A percentile compares a stretch with the other conserved stretches of the same genome.
These are phyloP conservation scores for Candida argentea DNA, from an alignment of 805 yeast species.

Conservation along the genomic window DNA sequence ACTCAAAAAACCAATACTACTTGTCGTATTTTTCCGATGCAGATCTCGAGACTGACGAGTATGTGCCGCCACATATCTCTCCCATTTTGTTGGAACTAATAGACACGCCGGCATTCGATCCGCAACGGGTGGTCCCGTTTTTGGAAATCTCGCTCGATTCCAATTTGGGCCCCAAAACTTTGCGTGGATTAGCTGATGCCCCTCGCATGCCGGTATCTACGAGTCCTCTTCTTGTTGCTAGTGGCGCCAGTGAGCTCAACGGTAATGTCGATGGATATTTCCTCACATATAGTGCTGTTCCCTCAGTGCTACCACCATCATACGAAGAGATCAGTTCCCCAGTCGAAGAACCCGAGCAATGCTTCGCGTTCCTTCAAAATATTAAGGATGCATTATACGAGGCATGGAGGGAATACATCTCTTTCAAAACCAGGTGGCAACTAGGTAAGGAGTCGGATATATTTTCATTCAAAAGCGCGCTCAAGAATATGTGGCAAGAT, in stretches of 20 bases:
- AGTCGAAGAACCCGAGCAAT: conserved; percentile 8
- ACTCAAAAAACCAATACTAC: conserved; percentile 13
- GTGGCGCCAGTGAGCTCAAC: conserved; percentile 70
- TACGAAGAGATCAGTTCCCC: conserved; percentile 27
- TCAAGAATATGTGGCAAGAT: conserved; percentile 49
- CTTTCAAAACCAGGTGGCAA: conserved; percentile 47
- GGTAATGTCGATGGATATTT: conserved; percentile 71
- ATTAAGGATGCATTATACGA: conserved; percentile 52
- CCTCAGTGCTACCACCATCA: conserved; percentile 50
- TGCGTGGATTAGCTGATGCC: conserved; percentile 53
- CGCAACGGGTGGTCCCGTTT: conserved; percentile 63
- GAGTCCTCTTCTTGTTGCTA: conserved; percentile 60
- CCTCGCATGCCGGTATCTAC: conserved; percentile 55
- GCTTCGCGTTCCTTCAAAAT: conserved; percentile 30
- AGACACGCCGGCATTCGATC: conserved; percentile 65
- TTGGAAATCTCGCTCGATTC: conserved; percentile 62
- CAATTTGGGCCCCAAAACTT: conserved; percentile 45
- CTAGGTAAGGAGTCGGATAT: conserved; percentile 60
- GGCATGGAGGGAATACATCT: conserved; percentile 63
- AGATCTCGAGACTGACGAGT: conserved; percentile 2
- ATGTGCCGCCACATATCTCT: conserved; percentile 38
- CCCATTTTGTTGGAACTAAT: conserved; percentile 61
- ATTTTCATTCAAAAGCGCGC: conserved; percentile 46
- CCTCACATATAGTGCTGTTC: conserved; percentile 60
- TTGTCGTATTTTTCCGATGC: conserved; percentile 7